Evolutionary conservation across 192 early-diverging fungal species (phyloP), one percentile per base, ranked within the genome.

Genomic region (Mortierella hygrophila): DNA sequence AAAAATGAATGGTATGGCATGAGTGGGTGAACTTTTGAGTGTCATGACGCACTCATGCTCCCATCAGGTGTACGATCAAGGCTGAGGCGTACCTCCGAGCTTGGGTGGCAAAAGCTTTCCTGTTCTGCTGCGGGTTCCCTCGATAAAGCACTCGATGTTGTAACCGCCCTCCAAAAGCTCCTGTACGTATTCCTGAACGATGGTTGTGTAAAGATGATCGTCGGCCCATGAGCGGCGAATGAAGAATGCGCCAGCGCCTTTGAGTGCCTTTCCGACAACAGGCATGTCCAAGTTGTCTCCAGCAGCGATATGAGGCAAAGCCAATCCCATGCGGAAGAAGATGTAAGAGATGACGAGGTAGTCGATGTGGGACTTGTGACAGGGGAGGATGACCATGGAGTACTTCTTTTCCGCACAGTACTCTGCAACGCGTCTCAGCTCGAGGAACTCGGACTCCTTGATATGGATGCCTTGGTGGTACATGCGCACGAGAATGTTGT

Each of bases 391-490:
- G 32, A 97, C 91, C 75, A 97, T 89, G 18, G 95, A 96, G 55
- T 95, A 90, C 55, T 93, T 92, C 49, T 94, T 93, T 71, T 93
- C 89, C 68, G 88, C 88, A 42, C 92, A 92, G 40, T 89, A 86
- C 41, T 91, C 79, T 7, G 94, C 94, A 6, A 92, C 88, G 26
- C 91, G 65, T 72, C 91, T 88, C 32, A 94, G 75, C 89, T 94
- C 94, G 15, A 93, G 78, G 76, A 95, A 94, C 87, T 97, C 96
- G 71, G 88, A 90, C 74, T 96, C 95, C 57, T 93, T 93, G 77
- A 97, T 95, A 76, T 96, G 95, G 55, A 97, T 92, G 32, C 96
- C 96, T 82, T 95, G 95, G 83, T 97, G 95, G 73, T 97, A 97
- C 88, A 97, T 90, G n/a, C 94, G 88, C 21, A 93, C 92, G 6